These are phyloP conservation scores for Dunaliella sp. DNA, from an alignment of 139 green algal genomes.

Conservation along the genomic window DNA sequence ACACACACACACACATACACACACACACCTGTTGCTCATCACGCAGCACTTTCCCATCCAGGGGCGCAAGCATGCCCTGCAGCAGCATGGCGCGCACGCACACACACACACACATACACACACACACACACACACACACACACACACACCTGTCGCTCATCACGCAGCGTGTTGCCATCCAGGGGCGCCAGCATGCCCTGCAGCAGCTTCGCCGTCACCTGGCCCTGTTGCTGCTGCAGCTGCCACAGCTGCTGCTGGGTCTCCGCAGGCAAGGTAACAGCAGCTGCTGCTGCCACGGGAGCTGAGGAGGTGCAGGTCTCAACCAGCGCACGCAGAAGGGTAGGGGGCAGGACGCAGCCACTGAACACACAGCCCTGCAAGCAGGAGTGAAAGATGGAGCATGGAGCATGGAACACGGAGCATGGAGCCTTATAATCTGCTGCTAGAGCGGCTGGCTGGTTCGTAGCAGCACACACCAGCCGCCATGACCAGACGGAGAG, in stretches of 20 bases:
- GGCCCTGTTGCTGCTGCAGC: not conserved
- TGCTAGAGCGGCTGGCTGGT: no score
- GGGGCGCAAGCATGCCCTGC: slow-evolving; percentile 1
- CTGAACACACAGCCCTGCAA: slow-evolving; percentile 19
- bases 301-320: slow-evolving; percentile 11
- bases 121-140: not conserved
- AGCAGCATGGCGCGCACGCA: slow-evolving; percentile 14
- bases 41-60: slow-evolving; percentile 1
- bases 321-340: slow-evolving; percentile 23
- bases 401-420: no score
- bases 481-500: no score
- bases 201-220: slow-evolving; percentile 5
- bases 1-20: no score
- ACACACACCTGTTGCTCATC: slow-evolving; percentile 11
- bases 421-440: no score
- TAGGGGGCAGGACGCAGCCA: slow-evolving; percentile 14
- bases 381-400: no score
- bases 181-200: slow-evolving; percentile 3
- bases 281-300: not conserved
- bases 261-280: not conserved
- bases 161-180: slow-evolving; percentile 5
- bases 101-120: not conserved
- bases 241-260: not conserved
- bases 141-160: slow-evolving; percentile 9
- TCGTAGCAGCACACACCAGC: no score